Evolutionary conservation across 768 basidiomycete genomes (phyloP), one percentile per base, ranked within the genome.

Genomic region (Lentinula aciculospora): DNA sequence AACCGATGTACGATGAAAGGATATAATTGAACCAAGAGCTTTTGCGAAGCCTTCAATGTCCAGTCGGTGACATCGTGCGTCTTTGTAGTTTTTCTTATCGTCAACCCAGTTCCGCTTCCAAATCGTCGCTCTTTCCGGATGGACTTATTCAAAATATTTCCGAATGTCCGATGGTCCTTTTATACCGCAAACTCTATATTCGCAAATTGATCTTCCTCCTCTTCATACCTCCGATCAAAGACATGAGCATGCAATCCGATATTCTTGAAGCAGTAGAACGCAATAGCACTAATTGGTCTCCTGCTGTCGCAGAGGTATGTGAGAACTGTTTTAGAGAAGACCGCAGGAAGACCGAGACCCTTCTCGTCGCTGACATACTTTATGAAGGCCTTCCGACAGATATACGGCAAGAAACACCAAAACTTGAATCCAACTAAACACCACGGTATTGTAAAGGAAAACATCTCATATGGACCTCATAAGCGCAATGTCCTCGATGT

Each of bases 401-500:
- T 53, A 21, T 53, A 53, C 27, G 34, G 15, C 13, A 23, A 17
- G 23, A 36, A 23, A 36, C 34, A 53, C 51, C 32, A 40, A 36
- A 5, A 23, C 5, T 23, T 31, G 25, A 31, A 31, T 28, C 5
- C 46, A 17, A 47, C 27, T 10, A 47, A 47, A n/a, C 29, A 47
- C 21, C 29, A 47, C 9, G 46, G 15, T 17, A 3, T 47, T n/a
- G 13, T 47, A 13, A 47, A 2, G 32, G n/a, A 53, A 1, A 28
- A 53, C n/a, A 53, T 53, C 34, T 25, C 23, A 27, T 53, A 53
- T 9, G 51, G 51, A 19, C 51, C 51, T 37, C 51, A 53, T 25
- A 12, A 53, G 13, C 34, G 51, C 3, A 53, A 53, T 25, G 36
- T 53, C 10, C 36, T 53, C 9, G 51, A 53, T 25, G 32, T 53